Conservation (phyloP, 139 green algal species). For the Chlamydomonas schloesseri region DNA sequence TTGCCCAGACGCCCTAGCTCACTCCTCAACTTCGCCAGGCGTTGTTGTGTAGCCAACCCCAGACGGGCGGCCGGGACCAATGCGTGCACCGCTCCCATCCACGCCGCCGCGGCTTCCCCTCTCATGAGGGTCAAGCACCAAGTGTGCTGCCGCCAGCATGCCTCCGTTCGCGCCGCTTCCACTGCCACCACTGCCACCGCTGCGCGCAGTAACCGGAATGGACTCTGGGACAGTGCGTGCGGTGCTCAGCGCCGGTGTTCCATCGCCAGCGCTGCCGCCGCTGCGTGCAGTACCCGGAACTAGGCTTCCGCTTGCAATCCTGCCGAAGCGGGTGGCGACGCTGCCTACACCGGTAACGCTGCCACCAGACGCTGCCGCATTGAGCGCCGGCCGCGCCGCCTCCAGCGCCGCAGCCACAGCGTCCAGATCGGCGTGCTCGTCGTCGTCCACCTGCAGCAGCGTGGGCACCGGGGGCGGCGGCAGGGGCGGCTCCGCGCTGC, state of each 20-base stretch:
- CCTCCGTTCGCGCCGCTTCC: not conserved
- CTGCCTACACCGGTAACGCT: too few species aligned
- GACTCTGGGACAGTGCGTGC: not conserved
- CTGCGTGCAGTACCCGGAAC: not conserved
- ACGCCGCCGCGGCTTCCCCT: too few species aligned
- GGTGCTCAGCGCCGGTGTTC: not conserved
- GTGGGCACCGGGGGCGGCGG: too few species aligned
- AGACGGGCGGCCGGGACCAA: too few species aligned
- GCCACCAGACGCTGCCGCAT: too few species aligned
- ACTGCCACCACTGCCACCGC: not conserved
- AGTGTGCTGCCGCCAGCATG: not conserved
- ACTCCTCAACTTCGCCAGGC: too few species aligned
- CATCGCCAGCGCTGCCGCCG: not conserved
- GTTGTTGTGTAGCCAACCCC: too few species aligned
- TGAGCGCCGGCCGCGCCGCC: not conserved
- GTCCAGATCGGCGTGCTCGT: not conserved
- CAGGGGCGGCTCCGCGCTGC: too few species aligned
- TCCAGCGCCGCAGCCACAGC: not conserved
- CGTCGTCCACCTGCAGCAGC: too few species aligned
- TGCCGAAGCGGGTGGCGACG: too few species aligned
- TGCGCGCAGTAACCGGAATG: not conserved
- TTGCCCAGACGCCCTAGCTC: too few species aligned
- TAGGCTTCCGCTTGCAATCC: too few species aligned
- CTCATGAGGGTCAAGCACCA: constrained; percentile 27
- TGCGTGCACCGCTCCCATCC: not conserved